Evolutionary conservation across 257 asterid species (phyloP).

Genomic region (Solanum bulbocastanum): DNA sequence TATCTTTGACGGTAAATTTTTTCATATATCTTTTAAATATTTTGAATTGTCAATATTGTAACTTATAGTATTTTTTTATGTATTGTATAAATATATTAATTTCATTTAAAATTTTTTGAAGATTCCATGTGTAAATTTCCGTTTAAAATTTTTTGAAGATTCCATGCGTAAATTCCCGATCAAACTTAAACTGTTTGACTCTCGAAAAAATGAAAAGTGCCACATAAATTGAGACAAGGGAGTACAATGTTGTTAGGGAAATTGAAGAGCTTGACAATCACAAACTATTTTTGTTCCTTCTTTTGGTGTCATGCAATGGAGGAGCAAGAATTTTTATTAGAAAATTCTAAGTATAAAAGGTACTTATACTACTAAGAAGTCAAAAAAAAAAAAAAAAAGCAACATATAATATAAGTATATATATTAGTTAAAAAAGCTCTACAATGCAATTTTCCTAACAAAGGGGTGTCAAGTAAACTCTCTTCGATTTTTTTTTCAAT

Average conservation of each 20-base stretch:
- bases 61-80: too few species aligned
- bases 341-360: background rate
- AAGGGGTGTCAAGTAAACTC: background rate
- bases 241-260: background rate
- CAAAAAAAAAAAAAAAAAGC: background rate
- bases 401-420: too few species aligned
- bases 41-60: too few species aligned
- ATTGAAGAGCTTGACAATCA: background rate
- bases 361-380: background rate
- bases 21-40: too few species aligned
- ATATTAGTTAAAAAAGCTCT: background rate
- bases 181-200: background rate
- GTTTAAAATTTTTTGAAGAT: too few species aligned
- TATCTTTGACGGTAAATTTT: background rate
- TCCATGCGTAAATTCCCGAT: accelerated
- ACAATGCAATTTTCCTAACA: background rate
- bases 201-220: too few species aligned
- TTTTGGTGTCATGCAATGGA: background rate
- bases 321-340: background rate
- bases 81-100: too few species aligned
- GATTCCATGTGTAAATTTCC: too few species aligned
- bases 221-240: background rate
- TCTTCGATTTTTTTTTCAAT: too few species aligned
- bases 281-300: background rate
- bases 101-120: too few species aligned